phyloP scores from a whole-genome alignment of 768 basidiomycete genomes.

The Vararia minispora region DNA sequence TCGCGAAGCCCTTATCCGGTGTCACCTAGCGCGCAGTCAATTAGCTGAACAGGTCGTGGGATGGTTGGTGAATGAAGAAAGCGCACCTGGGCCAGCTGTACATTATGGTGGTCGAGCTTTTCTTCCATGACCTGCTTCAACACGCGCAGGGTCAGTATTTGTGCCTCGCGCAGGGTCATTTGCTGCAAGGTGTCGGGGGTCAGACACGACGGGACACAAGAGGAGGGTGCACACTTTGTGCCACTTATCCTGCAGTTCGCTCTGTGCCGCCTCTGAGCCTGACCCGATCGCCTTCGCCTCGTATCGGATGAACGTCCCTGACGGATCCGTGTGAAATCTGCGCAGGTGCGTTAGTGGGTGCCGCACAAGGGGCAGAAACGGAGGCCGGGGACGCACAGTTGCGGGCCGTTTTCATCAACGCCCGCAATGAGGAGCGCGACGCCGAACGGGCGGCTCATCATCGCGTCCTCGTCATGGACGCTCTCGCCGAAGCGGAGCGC shows the following conservation, averaged over 20 bases:
- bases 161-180: conserved; percentile 86
- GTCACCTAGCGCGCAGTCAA: conserved; percentile 51
- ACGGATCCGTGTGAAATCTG: conserved; percentile 97
- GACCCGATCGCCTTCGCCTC: conserved; percentile 98
- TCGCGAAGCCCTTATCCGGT: conserved; percentile 72
- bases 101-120: conserved; percentile 97
- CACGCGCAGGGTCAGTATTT: conserved; percentile 75
- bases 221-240: conserved; percentile 55
- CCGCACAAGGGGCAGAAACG: too few species aligned
- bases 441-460: conserved; percentile 99
- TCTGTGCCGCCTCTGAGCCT: conserved; percentile 95
- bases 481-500: conserved; percentile 97
- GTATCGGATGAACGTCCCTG: conserved; percentile 93
- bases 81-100: conserved; percentile 85
- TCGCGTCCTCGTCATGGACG: conserved; percentile 96
- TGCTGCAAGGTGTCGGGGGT: conserved; percentile 34
- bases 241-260: conserved; percentile 95
- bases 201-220: too few species aligned
- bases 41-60: neutral
- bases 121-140: conserved; percentile 99
- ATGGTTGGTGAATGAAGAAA: neutral
- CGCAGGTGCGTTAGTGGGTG: neutral
- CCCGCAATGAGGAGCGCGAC: conserved; percentile 98
- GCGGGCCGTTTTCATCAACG: conserved; percentile 90
- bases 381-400: conserved; percentile 54